Base-by-base conservation (phyloP, 1,284 basidiomycete species). In the Microbotryomycetes sp. region DNA sequence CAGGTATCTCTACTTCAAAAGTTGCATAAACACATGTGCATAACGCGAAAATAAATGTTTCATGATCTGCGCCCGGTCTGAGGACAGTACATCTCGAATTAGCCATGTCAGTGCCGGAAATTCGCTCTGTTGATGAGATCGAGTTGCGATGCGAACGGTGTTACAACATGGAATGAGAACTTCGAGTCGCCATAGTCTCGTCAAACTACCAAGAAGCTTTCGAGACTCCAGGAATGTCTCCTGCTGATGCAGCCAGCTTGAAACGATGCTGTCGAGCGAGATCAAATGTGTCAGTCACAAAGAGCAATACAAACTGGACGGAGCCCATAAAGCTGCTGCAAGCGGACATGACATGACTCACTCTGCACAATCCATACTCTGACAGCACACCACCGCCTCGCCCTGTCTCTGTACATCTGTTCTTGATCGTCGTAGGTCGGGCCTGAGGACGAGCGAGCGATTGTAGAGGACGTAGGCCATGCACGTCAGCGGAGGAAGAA, bases 331-430 rank as follows among this genome's bases (percentile, higher is more conserved):
- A 28, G n/a, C 23, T n/a, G 16, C 15, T 15, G 3, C 23, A 16
- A 23, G 45, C 28, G 23, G 54, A 4, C 16, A 19, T 30, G 19
- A 14, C 25, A 26, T n/a, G 12, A 49, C 64, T 47, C 32, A 69
- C 67, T 52, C 67, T 59, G 55, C 67, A 69, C 32, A 69, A 53
- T 1, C 67, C 67, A 36, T 67, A 67, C 54, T 69, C 59, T 22
- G 58, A 62, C 42, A 67, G 49, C 19, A 69, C 65, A 49, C 67
- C 67, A n/a, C 60, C 67, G 1, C 65, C 67, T 6, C 67, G 48
- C 2, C 67, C 67, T 14, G 67, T 69, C 45, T 64, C 56, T 9
- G 55, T 55, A 50, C 67, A 69, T 16, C 67, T 51, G 45, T 69
- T 67, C 67, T 67, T 67, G 56, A 69, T 56, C 26, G 54, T 47